Evolutionary conservation across 176 grass and related monocot species (phyloP).

Genomic region (Luzula sylvatica): DNA sequence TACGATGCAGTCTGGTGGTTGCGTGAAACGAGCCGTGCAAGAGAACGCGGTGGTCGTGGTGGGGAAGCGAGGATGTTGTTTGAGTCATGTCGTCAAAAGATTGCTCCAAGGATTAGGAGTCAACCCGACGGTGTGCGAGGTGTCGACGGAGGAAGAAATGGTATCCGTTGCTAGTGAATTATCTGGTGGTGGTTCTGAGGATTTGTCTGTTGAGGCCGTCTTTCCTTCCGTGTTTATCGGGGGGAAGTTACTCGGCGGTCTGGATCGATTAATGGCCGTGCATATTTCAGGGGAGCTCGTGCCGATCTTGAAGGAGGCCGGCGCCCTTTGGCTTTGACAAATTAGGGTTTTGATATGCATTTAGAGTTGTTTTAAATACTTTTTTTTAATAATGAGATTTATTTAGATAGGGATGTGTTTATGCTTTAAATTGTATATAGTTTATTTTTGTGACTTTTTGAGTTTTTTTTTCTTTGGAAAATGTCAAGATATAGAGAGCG

Average conservation of each 20-base stretch:
- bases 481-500: slow-evolving; percentile 1
- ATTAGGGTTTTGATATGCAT: too few relatives aligned
- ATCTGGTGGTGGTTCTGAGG: background rate
- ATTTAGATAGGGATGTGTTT: background rate
- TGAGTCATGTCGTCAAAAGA: slow-evolving; percentile 76
- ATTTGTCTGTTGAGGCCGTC: background rate
- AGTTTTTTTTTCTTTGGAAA: background rate
- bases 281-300: slow-evolving; percentile 94
- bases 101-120: slow-evolving; percentile 82
- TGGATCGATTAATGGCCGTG: slow-evolving; percentile 84
- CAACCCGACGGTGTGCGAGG: slow-evolving; percentile 68
- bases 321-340: slow-evolving; percentile 74
- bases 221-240: slow-evolving; percentile 84
- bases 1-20: background rate
- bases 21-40: slow-evolving; percentile 37
- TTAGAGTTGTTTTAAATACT: background rate
- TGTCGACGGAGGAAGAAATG: slow-evolving; percentile 37
- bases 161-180: slow-evolving; percentile 31
- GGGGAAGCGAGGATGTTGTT: slow-evolving; percentile 64
- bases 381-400: background rate
- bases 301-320: slow-evolving; percentile 82
- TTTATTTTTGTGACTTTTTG: background rate
- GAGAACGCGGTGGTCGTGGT: slow-evolving; percentile 76
- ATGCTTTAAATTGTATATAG: background rate
- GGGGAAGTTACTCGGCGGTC: slow-evolving; percentile 49